Conservation (phyloP, 257 asterid genomes). For the Fraxinus anomala region DNA sequence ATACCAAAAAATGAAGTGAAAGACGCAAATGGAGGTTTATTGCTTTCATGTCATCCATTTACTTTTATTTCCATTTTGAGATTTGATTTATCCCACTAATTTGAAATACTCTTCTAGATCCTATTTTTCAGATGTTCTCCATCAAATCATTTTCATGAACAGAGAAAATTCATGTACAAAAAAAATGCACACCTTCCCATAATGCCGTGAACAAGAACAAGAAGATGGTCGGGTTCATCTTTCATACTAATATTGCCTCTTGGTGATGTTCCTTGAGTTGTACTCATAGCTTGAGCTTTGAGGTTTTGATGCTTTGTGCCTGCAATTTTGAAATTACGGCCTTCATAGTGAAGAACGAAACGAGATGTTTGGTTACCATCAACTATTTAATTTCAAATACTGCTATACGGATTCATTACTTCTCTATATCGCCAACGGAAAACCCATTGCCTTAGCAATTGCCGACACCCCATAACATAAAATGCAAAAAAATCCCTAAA, state of each 20-base stretch:
- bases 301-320: conserved; percentile 36
- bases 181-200: conserved; percentile 49
- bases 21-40: background rate
- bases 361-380: background rate
- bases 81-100: background rate
- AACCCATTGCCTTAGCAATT: background rate
- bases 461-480: background rate
- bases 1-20: background rate
- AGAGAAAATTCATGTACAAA: conserved; percentile 13
- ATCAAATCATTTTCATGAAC: background rate
- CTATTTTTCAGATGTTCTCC: conserved; percentile 6
- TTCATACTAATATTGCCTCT: conserved; percentile 29
- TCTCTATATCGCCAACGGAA: background rate
- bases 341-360: background rate
- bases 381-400: background rate
- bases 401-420: background rate
- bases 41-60: background rate
- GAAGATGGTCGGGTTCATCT: conserved; percentile 53
- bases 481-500: background rate
- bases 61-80: background rate
- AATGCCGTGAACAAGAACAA: conserved; percentile 63
- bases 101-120: conserved; percentile 10
- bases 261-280: conserved; percentile 44
- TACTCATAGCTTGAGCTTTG: conserved; percentile 39
- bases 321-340: conserved; percentile 26